A percentile compares a stretch with the other conserved stretches of the same genome.
Conservation (phyloP, 768 basidiomycete genomes). For the Paxillus involutus region DNA sequence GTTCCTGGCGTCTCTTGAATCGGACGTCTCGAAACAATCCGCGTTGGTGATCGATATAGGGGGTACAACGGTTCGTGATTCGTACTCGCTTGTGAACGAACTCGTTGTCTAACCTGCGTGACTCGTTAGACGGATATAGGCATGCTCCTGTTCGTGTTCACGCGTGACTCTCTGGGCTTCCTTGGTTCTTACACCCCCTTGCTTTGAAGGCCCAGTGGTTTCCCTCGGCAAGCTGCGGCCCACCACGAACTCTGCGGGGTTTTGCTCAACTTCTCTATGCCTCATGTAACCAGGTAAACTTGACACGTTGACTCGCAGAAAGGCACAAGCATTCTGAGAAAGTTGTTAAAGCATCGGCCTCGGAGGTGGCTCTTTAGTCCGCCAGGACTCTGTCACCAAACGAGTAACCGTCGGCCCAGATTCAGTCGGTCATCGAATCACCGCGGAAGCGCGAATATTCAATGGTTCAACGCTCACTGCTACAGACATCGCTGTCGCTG, state of each 20-base stretch:
- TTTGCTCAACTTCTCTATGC: conserved; percentile 60
- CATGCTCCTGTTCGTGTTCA: conserved; percentile 42
- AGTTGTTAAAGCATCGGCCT: conserved; percentile 51
- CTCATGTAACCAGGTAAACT: conserved; percentile 44
- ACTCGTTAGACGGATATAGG: conserved; percentile 52
- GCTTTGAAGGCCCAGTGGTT: conserved; percentile 44
- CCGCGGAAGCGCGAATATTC: conserved; percentile 51
- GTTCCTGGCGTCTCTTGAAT: conserved; percentile 49
- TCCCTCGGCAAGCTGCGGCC: conserved; percentile 63
- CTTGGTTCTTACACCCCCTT: conserved; percentile 10
- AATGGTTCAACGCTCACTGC: conserved; percentile 58
- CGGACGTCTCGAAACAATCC: conserved; percentile 32
- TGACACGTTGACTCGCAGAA: conserved; percentile 1
- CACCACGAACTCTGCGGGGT: conserved; percentile 62
- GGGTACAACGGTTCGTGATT: conserved; percentile 49
- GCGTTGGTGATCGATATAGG: conserved; percentile 63
- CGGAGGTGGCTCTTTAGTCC: conserved; percentile 61
- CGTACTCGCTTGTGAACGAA: conserved; percentile 3
- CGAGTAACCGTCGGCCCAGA: conserved; percentile 59
- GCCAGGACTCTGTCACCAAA: conserved; percentile 30
- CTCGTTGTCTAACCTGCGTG: conserved; percentile 11
- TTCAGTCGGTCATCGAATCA: conserved; percentile 59
- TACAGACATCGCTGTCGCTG: conserved; percentile 57
- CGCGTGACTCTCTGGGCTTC: not conserved
- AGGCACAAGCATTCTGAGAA: not conserved